Base-by-base conservation (phyloP, 768 basidiomycete genomes). In the Suillus paluster region DNA sequence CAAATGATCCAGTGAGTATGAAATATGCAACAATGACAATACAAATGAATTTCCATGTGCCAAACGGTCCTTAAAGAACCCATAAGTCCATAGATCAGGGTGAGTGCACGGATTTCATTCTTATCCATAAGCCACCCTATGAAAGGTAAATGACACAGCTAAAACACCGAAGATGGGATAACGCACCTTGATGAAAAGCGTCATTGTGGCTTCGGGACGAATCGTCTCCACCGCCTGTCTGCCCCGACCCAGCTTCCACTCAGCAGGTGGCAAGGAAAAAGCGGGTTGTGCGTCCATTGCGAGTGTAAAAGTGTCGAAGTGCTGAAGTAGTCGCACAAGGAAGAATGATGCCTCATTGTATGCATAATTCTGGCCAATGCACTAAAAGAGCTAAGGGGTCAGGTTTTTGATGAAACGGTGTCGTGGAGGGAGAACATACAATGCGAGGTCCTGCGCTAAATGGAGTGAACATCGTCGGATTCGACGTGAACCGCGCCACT, bases 291-390 rank as follows among this genome's bases (percentile, higher is more conserved):
- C 79, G 62, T 92, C 88, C 27, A 81, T 70, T 1, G 86, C 84
- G 39, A 92, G 74, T 17, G 82, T 79, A 64, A 91, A 84, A 4
- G 79, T 75, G 63, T 86, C 83, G 64, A 86, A 90, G 25, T 79
- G 81, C 68, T 92, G 90, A 55, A 92, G 75, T 39, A 92, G 75
- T 34, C 87, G 80, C 11, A 86, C 84, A 46, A 91, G 81, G 73
- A 91, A 85, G 68, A 84, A 91, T n/a, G 87, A 85, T 53, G 86
- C 85, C 74, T 91, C 86, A 70, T 90, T 90, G 67, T 88, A 88
- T 6, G 90, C 90, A 61, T 91, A 91, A 67, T 90, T 87, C 70
- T 89, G 86, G 12, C 87, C 87, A 21, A 91, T 73, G 66, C 89
- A 90, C 88, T 90, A 39, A 61, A 54, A 25, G 55, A 45, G 67